These are phyloP conservation scores for Trichophyton simii DNA, from an alignment of 2,329 filamentous ascomycete genomes.

Conservation along the genomic window DNA sequence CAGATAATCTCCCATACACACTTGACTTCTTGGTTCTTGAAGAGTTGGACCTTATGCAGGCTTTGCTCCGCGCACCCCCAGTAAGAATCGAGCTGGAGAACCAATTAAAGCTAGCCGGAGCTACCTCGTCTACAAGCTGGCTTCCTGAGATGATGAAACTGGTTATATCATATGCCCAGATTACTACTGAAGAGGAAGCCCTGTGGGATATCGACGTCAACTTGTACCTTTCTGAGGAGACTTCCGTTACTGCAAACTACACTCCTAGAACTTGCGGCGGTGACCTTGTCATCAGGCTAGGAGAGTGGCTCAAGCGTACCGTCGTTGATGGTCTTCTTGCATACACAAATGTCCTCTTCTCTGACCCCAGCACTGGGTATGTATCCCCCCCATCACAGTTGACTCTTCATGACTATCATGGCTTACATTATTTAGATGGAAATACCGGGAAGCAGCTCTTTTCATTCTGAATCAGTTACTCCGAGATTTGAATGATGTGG, in stretches of 20 bases:
- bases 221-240: constrained; percentile 88
- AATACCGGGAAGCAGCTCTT: constrained; percentile 64
- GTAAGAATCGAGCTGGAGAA: constrained; percentile 81
- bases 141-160: constrained; percentile 78
- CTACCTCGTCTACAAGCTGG: constrained; percentile 58
- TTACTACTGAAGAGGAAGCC: constrained; percentile 83
- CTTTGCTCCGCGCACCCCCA: constrained; percentile 73
- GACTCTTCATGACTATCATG: constrained; percentile 9
- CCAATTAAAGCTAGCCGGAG: constrained; percentile 52
- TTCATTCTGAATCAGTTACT: constrained; percentile 77
- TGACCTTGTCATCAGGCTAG: constrained; percentile 82
- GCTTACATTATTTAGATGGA: constrained; percentile 38
- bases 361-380: constrained; percentile 30
- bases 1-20: constrained; percentile 84
- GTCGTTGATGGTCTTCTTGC: constrained; percentile 67
- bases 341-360: constrained; percentile 64
- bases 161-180: constrained; percentile 72
- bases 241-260: constrained; percentile 89
- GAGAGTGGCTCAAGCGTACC: constrained; percentile 70
- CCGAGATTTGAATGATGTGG: constrained; percentile 68
- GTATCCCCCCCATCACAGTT: constrained; percentile 8
- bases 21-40: constrained; percentile 88
- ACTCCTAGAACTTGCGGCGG: constrained; percentile 86
- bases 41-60: constrained; percentile 88
- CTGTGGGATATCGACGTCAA: constrained; percentile 96